phyloP scores from a whole-genome alignment of 2,329 filamentous ascomycete species.

The Diaporthe amygdali region DNA sequence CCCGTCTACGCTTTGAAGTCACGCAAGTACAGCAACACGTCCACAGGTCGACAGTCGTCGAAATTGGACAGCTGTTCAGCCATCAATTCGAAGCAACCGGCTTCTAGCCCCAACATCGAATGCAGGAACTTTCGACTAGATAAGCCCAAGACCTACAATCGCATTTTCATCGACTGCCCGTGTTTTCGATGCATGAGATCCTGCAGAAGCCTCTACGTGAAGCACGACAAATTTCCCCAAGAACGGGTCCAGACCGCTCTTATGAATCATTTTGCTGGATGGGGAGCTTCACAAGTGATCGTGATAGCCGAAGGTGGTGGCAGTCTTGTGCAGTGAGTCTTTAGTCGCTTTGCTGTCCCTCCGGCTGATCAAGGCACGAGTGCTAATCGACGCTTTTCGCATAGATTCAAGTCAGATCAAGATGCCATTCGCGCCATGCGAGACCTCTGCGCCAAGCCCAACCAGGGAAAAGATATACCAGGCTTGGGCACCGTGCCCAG shows the following conservation, averaged over 20 bases:
- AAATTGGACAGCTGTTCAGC: neutral
- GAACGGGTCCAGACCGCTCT: neutral
- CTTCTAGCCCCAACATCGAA: neutral
- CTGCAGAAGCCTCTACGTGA: constrained; percentile 12
- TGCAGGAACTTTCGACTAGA: neutral
- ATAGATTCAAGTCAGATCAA: constrained; percentile 10
- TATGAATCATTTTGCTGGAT: neutral
- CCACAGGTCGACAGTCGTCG: neutral
- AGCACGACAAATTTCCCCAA: neutral
- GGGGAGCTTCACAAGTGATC: neutral
- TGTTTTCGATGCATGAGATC: neutral
- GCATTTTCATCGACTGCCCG: constrained; percentile 7
- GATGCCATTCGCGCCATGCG: constrained; percentile 14
- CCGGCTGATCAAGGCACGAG: neutral
- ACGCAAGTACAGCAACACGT: neutral
- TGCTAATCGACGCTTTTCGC: neutral
- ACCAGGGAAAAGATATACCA: neutral
- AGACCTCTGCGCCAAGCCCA: neutral
- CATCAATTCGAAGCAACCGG: neutral
- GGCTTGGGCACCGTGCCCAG: neutral
- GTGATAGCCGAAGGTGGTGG: neutral
- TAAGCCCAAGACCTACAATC: too few species aligned
- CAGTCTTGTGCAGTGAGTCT: constrained; percentile 11
- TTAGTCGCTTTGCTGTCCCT: neutral
- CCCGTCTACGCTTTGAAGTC: constrained; percentile 14